Base-by-base conservation (phyloP, 805 yeast genomes). In the Debaryomyces tyrocola region DNA sequence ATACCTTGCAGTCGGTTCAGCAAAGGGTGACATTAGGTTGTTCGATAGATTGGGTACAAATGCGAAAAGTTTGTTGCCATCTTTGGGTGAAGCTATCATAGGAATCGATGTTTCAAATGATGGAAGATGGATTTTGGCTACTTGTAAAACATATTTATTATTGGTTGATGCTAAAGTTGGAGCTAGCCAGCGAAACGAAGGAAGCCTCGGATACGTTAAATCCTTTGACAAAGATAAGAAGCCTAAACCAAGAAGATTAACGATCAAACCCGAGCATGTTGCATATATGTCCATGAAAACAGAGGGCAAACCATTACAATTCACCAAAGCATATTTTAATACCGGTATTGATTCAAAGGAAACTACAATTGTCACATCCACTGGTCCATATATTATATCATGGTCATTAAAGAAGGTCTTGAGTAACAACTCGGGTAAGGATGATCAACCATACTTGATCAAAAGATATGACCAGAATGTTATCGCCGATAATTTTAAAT, bases 71-170 rank as follows among this genome's bases (percentile, higher is more conserved):
- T 75, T 79, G 20, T 68, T 90, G 28, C 96, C 96, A 2, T 90
- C 94, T 0, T 69, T 90, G 33, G 96, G 96, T 20, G 95, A 90
- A 55, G 70, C 81, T 2, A 79, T 87, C 42, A 66, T 76, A 34
- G 86, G 87, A 18, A 55, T 87, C 15, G 91, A 87, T 48, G 82
- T 80, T 1, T 82, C 95, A 5, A 79, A 85, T 17, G 91, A 87
- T 61, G 96, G 96, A 49, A 74, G 80, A 54, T 90, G 90, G 85
- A 58, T 90, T 36, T 69, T 90, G 48, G 94, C 90, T 1, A 90
- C 96, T 0, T 87, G 92, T 69, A 74, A 77, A 56, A 79, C 81
- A 1, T 87, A 87, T 58, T 66, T 90, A 50, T 69, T 90, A 44
- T 73, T 90, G 38, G 73, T 89, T 49, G 94, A 90, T 64, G 71